These are phyloP conservation scores for Pterulicium gracile DNA, from an alignment of 1,284 basidiomycete species.

Conservation along the genomic window DNA sequence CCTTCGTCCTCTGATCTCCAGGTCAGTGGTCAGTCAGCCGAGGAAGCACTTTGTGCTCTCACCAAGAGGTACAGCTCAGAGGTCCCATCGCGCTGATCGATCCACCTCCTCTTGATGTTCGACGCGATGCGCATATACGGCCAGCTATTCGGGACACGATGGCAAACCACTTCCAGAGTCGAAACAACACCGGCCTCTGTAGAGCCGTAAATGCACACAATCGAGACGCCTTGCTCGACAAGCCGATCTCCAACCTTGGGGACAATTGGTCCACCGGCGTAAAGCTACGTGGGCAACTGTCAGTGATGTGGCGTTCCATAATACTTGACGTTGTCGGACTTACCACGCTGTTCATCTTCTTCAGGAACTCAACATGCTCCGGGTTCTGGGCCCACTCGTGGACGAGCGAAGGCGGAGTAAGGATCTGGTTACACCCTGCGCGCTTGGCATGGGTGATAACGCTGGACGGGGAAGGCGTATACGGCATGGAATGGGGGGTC, in stretches of 20 bases:
- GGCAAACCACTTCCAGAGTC: background rate
- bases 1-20: background rate
- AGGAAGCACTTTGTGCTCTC: background rate
- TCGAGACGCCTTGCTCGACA: background rate
- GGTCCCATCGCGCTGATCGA: constrained; percentile 1
- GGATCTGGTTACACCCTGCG: background rate
- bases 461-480: background rate
- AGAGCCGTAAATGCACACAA: background rate
- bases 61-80: background rate
- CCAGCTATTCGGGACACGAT: background rate
- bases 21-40: background rate
- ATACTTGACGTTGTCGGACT: background rate
- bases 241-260: background rate
- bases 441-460: background rate
- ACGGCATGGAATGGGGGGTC: background rate
- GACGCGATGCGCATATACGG: background rate
- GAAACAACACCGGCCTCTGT: background rate
- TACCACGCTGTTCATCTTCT: background rate
- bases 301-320: background rate
- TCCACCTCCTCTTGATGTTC: background rate
- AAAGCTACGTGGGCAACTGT: background rate
- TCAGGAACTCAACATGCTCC: background rate
- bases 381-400: background rate
- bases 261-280: background rate
- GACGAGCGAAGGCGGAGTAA: background rate